Base-by-base conservation (phyloP, 148 eudicot genomes). In the Suaeda aralocaspica region DNA sequence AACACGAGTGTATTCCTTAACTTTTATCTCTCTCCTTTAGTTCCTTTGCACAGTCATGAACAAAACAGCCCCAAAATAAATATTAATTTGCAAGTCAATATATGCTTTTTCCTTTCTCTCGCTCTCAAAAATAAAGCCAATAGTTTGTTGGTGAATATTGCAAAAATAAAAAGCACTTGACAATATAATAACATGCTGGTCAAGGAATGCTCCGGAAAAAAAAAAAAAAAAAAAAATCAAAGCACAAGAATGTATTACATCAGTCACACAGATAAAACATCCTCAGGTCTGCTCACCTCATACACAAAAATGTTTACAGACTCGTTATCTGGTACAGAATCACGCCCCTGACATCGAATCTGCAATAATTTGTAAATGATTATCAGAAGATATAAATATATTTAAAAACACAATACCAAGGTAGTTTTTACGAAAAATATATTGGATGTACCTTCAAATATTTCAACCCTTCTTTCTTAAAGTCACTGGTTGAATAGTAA, bases 341-440 rank as follows among this genome's bases (percentile, higher is more conserved):
- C 96, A 66, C 97, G 97, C 67, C 99, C 99, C 71, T 83, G 90
- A 87, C 99, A 95, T 18, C 86, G 86, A 74, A 95, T 91, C 99
- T 95, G 76, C 41, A 72, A 21, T 21, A 68, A 56, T 68, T 24
- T 24, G 57, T 59, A 30, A 67, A 55, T 18, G 2, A 44, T 6
- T 44, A 39, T 44, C 13, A 44, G 10, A 44, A 39, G 13, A 44
- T 44, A 6, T 1, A 44, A 44, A 12, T 4, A 44, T 39, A 39
- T 39, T 39, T 39, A 1, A 44, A 44, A 6, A 44, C 9, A 44
- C 6, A 44, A 19, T 16, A 8, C 18, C 9, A 44, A 44, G 13
- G 48, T 39, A 44, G 14, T 5, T 44, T 44, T 44, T 44, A 6
- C 6, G 14, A 10, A 44, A n/a, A 44, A 36, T 36, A 8, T 36